Base-by-base conservation (phyloP, 1,139 yeast genomes). In the Sugiyamaella neomexicana region DNA sequence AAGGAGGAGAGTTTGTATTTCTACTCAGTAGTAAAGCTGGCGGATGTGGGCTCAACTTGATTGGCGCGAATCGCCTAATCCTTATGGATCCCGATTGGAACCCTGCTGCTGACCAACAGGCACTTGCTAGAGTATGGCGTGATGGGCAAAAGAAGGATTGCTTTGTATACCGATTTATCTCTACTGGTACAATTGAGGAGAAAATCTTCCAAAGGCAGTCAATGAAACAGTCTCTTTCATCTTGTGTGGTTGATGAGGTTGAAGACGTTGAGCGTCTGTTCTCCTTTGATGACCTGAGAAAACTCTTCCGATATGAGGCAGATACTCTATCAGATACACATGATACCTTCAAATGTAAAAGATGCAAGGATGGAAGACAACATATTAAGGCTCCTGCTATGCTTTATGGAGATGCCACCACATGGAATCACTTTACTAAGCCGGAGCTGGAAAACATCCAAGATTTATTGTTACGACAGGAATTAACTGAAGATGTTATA, bases 61-160 rank as follows among this genome's bases (percentile, higher is more conserved):
- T 93, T 65, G 99, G 99, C 8, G 99, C 99, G 8, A 93, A 95
- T 65, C 78, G 99, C 58, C 76, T 93, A 58, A 82, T 93, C 29
- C 75, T 93, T 54, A 78, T 93, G 65, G 99, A 93, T 68, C 99
- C 99, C 0, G 99, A 95, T 70, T 93, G 99, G 99, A 93, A 93
- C 65, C 99, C 99, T 0, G 99, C 99, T 0, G 87, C 97, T 1
- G 99, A 93, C 68, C 99, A 93, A 69, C 99, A 93, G 72, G 99
- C 99, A 0, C 76, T 93, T 58, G 99, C 99, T 0, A 81, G 99
- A 70, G 97, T 93, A 2, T 93, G 99, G 99, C 85, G 99, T 76
- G 99, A 93, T 73, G 99, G 99, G 0, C 99, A 93, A 67, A 91
- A 89, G 77, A 93, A 93, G 71, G 96, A 89, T 70, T 93, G 99